Evolutionary conservation across 352 stramenopile species (phyloP).

Genomic region (Pythium aquatile): DNA sequence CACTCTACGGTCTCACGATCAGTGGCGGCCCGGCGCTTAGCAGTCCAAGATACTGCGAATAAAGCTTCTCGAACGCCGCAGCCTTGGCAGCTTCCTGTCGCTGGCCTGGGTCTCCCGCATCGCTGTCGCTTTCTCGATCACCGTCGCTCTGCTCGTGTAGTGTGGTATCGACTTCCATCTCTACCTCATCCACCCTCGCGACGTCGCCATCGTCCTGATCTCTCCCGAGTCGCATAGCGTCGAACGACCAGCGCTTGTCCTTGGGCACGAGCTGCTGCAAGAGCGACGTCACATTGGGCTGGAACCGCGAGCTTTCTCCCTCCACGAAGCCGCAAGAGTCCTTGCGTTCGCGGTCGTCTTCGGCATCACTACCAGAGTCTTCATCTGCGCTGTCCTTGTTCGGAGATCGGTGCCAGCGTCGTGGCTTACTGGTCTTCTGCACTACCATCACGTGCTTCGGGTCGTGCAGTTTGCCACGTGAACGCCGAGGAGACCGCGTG

Average conservation of each 20-base stretch:
- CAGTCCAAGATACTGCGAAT: constrained; percentile 46
- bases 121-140: constrained; percentile 2
- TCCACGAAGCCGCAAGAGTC: not conserved
- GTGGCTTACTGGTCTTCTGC: not conserved
- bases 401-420: not conserved
- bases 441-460: not conserved
- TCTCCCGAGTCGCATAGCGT: not conserved
- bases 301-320: constrained; percentile 7
- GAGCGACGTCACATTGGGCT: constrained; percentile 10
- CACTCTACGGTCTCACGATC: not conserved
- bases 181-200: not conserved
- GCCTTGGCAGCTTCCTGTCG: constrained; percentile 9
- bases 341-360: not conserved
- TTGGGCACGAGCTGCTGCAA: constrained; percentile 18
- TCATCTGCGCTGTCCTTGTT: not conserved
- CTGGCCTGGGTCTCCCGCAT: not conserved
- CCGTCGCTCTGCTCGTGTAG: not conserved
- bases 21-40: constrained; percentile 25
- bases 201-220: not conserved
- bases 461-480: not conserved
- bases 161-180: not conserved
- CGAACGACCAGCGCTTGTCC: not conserved
- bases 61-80: constrained; percentile 37
- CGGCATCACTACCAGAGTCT: not conserved
- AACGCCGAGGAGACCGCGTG: not conserved